Evolutionary conservation across 192 early-diverging fungal genomes (phyloP), one percentile per base, ranked within the genome.

Genomic region (Umbelopsis vinacea): DNA sequence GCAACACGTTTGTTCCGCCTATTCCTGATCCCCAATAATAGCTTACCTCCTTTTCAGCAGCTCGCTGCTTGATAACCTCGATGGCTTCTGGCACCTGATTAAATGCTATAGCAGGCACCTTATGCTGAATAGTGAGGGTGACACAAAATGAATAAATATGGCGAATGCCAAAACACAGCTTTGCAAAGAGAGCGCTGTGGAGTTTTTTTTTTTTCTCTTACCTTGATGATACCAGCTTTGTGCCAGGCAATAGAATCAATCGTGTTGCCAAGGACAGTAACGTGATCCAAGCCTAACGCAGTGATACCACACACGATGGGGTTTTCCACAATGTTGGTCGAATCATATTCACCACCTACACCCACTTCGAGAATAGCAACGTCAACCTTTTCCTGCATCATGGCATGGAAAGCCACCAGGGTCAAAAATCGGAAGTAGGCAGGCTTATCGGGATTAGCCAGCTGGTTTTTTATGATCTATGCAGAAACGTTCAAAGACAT

Each of bases 381-480:
- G 70, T 95, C 92, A 4, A 95, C 92, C 57, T 89, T 79, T 72
- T 97, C 94, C 19, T 81, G 80, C 71, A 95, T 79, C 76, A 99
- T 97, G 6, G 83, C 83, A 79, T 98, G 96, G 67, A 92, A 92
- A 0, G 97, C 94, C 82, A 99, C 81, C 45, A 97, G 77, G 4
- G 95, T 96, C 71, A 99, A 82, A 79, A 89, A 97, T 66, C 96
- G 81, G 71, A 98, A 99, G 74, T 99, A 99, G 26, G 87, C 86
- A 21, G 96, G 88, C 76, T 85, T 85, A 68, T 84, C 83, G 70
- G 78, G 69, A 50, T 81, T 76, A 19, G 46, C 21, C 26, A 63
- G 57, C 57, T 63, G 57, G 26, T 35, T 63, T 35, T 63, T 63
- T 15, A 63, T 63, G 8, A 26, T 26, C 57, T 63, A n/a, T 17